Evolutionary conservation across 306 rosid genomes (phyloP).

Genomic region (Fagus crenata): DNA sequence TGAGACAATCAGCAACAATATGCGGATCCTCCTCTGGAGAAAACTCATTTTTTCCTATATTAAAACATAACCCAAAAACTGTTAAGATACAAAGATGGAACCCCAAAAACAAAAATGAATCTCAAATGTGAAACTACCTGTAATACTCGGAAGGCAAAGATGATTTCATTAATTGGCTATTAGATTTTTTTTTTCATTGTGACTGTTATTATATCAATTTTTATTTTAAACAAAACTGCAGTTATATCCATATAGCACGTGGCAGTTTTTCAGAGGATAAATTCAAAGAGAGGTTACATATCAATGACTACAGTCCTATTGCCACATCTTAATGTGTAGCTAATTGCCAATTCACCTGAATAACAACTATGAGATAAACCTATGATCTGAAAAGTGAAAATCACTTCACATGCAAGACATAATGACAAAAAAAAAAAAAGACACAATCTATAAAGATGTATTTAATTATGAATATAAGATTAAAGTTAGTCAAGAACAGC

Average conservation of each 20-base stretch:
- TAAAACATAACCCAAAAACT: conserved; percentile 32
- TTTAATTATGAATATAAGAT: conserved; percentile 12
- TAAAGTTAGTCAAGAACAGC: conserved; percentile 12
- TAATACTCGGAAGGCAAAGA: conserved; percentile 6
- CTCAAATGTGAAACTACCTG: conserved; percentile 5
- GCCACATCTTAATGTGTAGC: conserved; percentile 3
- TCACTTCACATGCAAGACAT: conserved; percentile 8
- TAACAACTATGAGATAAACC: neutral
- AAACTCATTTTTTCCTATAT: conserved; percentile 84
- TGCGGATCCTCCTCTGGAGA: conserved; percentile 88
- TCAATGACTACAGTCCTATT: neutral
- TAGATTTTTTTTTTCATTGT: neutral
- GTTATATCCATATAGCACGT: neutral
- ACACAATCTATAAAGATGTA: neutral
- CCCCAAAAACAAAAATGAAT: neutral
- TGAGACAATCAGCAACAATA: conserved; percentile 83
- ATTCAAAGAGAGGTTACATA: neutral
- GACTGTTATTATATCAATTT: neutral
- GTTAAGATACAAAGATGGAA: conserved; percentile 21
- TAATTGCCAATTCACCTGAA: neutral
- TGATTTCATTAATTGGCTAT: neutral
- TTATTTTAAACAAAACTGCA: neutral
- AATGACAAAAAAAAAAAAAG: conserved; percentile 7
- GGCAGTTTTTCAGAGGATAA: neutral
- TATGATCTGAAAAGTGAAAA: conserved; percentile 17